Conservation (phyloP, 208 protist species). For the Vickermania spadyakhi region DNA sequence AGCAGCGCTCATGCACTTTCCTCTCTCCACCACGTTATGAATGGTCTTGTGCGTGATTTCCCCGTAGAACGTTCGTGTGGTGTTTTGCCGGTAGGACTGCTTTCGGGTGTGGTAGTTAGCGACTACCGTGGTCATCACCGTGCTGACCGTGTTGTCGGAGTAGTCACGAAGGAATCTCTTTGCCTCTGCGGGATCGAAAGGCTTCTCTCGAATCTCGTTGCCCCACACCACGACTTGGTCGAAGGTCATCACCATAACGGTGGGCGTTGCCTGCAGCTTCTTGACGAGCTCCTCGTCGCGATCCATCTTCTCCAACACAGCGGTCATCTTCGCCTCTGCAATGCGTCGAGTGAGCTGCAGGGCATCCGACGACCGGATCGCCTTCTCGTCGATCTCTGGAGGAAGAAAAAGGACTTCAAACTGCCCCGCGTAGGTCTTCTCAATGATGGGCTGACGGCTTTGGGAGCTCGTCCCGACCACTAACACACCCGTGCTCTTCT, state of each 20-base stretch:
- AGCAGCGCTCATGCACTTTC: conserved; percentile 32
- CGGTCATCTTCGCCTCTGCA: conserved; percentile 25
- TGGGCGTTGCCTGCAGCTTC: conserved; percentile 7
- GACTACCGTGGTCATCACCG: conserved; percentile 56
- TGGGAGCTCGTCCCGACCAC: conserved; percentile 68
- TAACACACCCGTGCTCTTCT: conserved; percentile 19
- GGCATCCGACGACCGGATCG: conserved; percentile 32
- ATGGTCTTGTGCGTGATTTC: conserved; percentile 31
- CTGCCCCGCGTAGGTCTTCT: conserved; percentile 19
- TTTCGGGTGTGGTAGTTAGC: conserved; percentile 22
- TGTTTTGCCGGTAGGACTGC: conserved; percentile 18
- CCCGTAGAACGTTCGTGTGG: conserved; percentile 57
- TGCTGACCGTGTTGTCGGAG: conserved; percentile 40
- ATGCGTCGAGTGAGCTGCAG: conserved; percentile 35
- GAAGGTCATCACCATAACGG: conserved; percentile 58
- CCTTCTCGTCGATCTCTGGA: conserved; percentile 83
- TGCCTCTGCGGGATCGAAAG: conserved; percentile 28
- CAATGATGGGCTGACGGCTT: conserved; percentile 25
- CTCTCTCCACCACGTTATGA: conserved; percentile 39
- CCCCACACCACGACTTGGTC: conserved; percentile 79
- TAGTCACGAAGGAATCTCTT: conserved; percentile 49
- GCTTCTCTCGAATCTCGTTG: conserved; percentile 79
- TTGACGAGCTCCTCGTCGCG: conserved; percentile 7
- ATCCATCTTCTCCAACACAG: conserved; percentile 9
- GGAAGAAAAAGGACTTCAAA: conserved; percentile 44